Base-by-base conservation (phyloP, 257 asterid species). In the Solanum appendiculatum region DNA sequence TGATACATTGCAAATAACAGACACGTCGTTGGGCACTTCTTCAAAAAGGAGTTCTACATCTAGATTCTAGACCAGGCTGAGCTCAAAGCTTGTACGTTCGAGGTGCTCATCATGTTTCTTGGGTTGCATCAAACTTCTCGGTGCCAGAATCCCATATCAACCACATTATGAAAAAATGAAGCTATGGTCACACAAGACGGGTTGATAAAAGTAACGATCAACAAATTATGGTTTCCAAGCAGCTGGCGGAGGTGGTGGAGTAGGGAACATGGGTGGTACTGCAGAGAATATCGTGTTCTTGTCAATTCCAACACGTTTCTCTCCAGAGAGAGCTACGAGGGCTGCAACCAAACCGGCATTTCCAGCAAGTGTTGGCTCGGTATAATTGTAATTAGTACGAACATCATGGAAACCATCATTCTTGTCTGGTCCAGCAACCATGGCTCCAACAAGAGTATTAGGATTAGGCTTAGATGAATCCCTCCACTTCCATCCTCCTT, bases 401-500 rank as follows among this genome's bases (percentile, higher is more conserved):
- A 94, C 96, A 75, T 95, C 99, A 1, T 86, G 94, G 90, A 97
- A 97, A 27, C 96, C 96, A 23, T 97, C 99, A 15, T 90, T 93
- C 91, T 92, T 93, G 91, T 97, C 99, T 0, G 98, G 99, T 21
- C 99, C 99, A 33, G 99, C 99, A 87, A 95, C 99, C 98, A 97
- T 94, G 42, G 99, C 99, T 75, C 99, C 99, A 2, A 93, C 93
- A n/a, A 95, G 29, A 11, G 87, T 88, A 46, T 97, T 93, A 6
- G 98, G 98, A 60, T 96, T 94, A 42, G 98, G 94, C 89, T 94
- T 95, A 29, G 72, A 12, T 8, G 97, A 68, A 88, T 97, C 98
- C 89, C 98, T 94, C 95, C 94, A 97, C 89, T 94, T 94, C 98
- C 96, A 95, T 82, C 99, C 99, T 86, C 99, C 99, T 91, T 92